These are phyloP conservation scores for Hanseniaspora valbyensis DNA, from an alignment of 805 yeast genomes.

Conservation along the genomic window DNA sequence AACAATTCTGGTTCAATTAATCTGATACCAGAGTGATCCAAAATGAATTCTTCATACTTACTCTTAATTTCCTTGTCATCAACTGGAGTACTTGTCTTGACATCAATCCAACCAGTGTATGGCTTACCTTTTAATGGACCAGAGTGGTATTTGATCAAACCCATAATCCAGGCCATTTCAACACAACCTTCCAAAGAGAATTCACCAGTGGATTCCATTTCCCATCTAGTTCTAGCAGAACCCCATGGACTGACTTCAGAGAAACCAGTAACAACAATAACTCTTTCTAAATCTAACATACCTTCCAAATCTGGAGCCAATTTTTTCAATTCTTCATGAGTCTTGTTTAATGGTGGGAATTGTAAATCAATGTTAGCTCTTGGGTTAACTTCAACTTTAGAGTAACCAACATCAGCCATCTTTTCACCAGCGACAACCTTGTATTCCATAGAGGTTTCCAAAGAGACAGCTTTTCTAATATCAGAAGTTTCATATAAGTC, in stretches of 20 bases:
- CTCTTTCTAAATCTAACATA: constrained; percentile 80
- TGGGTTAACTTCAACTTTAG: constrained; percentile 70
- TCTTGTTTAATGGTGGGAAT: constrained; percentile 71
- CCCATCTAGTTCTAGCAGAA: constrained; percentile 98
- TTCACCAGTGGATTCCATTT: constrained; percentile 92
- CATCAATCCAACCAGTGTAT: constrained; percentile 95
- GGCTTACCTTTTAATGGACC: constrained; percentile 56
- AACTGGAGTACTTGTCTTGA: constrained; percentile 83
- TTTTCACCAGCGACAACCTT: constrained; percentile 69
- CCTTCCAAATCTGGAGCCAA: constrained; percentile 72
- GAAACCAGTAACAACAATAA: constrained; percentile 94
- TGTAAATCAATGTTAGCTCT: constrained; percentile 89
- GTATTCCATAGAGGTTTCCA: constrained; percentile 80
- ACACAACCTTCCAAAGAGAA: constrained; percentile 95
- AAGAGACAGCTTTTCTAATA: constrained; percentile 86
- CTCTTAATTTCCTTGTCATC: constrained; percentile 89
- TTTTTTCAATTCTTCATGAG: constrained; percentile 60
- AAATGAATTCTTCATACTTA: constrained; percentile 78
- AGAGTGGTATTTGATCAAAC: constrained; percentile 86
- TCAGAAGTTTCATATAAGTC: constrained; percentile 70
- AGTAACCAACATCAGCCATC: constrained; percentile 73
- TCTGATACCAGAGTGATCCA: constrained; percentile 94
- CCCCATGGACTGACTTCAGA: constrained; percentile 99
- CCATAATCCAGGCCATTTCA: constrained; percentile 99
- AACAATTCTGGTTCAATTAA: constrained; percentile 92